Evolutionary conservation across 495 filamentous ascomycete genomes (phyloP).

Genomic region (Penicillium nucicola): DNA sequence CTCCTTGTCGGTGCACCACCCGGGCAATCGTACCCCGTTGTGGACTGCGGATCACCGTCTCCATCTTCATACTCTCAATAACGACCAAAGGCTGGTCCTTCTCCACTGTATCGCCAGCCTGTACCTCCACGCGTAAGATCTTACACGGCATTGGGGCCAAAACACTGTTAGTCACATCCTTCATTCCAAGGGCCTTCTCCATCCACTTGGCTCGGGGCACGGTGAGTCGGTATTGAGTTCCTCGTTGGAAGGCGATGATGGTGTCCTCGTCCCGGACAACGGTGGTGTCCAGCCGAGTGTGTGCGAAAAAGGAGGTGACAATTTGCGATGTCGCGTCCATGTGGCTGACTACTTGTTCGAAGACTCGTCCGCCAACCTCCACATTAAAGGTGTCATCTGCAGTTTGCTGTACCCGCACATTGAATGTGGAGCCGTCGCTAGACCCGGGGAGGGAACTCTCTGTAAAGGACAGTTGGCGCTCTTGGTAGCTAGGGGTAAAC

Average conservation of each 20-base stretch:
- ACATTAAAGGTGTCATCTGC: conserved; percentile 62
- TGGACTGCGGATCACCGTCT: conserved; percentile 91
- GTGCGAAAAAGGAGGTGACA: conserved; percentile 63
- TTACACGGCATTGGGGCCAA: conserved; percentile 95
- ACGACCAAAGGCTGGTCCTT: conserved; percentile 90
- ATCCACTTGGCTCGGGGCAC: conserved; percentile 73
- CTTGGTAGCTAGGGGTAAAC: conserved; percentile 53
- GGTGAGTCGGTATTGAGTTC: conserved; percentile 68
- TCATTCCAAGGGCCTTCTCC: conserved; percentile 79
- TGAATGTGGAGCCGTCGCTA: conserved; percentile 42
- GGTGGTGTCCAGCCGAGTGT: conserved; percentile 76
- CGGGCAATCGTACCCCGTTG: conserved; percentile 75
- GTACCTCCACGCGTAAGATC: conserved; percentile 77
- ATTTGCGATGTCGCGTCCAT: conserved; percentile 32
- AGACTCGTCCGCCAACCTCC: conserved; percentile 51
- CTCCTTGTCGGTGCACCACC: conserved; percentile 82
- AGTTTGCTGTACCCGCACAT: conserved; percentile 66
- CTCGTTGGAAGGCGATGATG: conserved; percentile 79
- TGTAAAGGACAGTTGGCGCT: conserved; percentile 54
- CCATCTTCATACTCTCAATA: conserved; percentile 99
- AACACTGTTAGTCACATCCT: conserved; percentile 78
- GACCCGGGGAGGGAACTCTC: conserved; percentile 22
- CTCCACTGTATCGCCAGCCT: conserved; percentile 74
- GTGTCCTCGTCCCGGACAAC: conserved; percentile 68
- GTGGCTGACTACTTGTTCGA: conserved; percentile 44